Evolutionary conservation across 176 grass and related monocot species (phyloP).

Genomic region (Tuctoria greenei): DNA sequence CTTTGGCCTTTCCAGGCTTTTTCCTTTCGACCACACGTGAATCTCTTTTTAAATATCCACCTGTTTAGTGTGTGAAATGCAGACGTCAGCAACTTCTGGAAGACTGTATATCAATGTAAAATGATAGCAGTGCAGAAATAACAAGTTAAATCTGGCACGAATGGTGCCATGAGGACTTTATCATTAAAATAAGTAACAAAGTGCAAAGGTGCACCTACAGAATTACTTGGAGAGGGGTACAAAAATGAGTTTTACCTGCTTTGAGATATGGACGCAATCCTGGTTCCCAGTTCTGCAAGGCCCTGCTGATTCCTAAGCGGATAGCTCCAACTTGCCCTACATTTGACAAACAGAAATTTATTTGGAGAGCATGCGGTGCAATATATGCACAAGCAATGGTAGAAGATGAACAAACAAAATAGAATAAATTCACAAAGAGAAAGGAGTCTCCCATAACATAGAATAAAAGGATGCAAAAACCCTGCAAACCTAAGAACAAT

Average conservation of each 20-base stretch:
- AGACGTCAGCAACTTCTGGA: constrained; percentile 7
- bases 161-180: neutral
- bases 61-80: constrained; percentile 42
- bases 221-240: neutral
- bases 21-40: constrained; percentile 84
- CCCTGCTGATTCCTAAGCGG: constrained; percentile 87
- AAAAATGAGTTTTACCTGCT: constrained; percentile 63
- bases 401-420: neutral
- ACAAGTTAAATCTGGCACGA: neutral
- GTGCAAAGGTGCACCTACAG: constrained; percentile 1
- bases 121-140: neutral
- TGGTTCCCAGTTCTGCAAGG: constrained; percentile 93
- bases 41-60: constrained; percentile 90
- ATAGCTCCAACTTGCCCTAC: constrained; percentile 94
- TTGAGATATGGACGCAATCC: constrained; percentile 79
- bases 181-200: neutral
- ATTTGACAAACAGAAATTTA: constrained; percentile 1
- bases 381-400: constrained; percentile 15
- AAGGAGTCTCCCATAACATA: neutral
- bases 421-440: neutral
- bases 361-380: neutral
- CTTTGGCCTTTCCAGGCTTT: constrained; percentile 95
- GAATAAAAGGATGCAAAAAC: neutral
- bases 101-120: constrained; percentile 5
- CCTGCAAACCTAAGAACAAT: neutral